These are phyloP conservation scores for Cordyceps fumosorosea DNA, from an alignment of 2,329 filamentous ascomycete genomes.

Conservation along the genomic window DNA sequence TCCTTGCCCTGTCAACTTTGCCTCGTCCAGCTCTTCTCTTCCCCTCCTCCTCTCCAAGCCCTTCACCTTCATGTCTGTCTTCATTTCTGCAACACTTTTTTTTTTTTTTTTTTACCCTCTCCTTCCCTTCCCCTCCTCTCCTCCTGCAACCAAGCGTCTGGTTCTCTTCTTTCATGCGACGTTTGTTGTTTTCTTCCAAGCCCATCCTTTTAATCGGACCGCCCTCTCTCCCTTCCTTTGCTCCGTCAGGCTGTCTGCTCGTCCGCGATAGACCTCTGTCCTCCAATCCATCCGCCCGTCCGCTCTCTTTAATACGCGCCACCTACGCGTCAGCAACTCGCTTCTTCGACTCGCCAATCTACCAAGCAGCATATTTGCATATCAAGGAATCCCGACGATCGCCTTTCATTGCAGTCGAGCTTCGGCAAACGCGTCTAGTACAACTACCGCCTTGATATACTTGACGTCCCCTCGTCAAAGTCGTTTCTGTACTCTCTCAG, in stretches of 20 bases:
- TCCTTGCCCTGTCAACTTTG: not conserved
- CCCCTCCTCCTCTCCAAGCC: not conserved
- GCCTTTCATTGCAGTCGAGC: not conserved
- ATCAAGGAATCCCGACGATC: not conserved
- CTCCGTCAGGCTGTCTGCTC: not conserved
- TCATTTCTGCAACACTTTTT: slow-evolving; percentile 7
- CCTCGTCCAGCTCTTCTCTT: not conserved
- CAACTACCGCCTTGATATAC: not conserved
- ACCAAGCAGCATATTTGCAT: not conserved
- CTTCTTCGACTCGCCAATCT: not conserved
- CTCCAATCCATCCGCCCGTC: not conserved
- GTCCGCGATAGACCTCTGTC: slow-evolving; percentile 2
- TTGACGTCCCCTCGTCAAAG: not conserved
- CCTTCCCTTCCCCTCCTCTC: not conserved
- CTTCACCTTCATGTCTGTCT: not conserved
- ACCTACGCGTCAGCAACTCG: not conserved
- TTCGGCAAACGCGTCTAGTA: not conserved
- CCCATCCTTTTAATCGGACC: not conserved
- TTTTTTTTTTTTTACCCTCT: not conserved
- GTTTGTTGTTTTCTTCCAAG: not conserved
- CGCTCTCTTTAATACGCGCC: slow-evolving; percentile 8
- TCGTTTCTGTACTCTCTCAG: not conserved
- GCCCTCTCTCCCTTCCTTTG: not conserved
- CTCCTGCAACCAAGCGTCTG: slow-evolving; percentile 5
- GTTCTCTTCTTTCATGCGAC: slow-evolving; percentile 6